These are phyloP conservation scores for Cladophialophora bantiana DNA, from an alignment of 2,329 filamentous ascomycete genomes.

Conservation along the genomic window DNA sequence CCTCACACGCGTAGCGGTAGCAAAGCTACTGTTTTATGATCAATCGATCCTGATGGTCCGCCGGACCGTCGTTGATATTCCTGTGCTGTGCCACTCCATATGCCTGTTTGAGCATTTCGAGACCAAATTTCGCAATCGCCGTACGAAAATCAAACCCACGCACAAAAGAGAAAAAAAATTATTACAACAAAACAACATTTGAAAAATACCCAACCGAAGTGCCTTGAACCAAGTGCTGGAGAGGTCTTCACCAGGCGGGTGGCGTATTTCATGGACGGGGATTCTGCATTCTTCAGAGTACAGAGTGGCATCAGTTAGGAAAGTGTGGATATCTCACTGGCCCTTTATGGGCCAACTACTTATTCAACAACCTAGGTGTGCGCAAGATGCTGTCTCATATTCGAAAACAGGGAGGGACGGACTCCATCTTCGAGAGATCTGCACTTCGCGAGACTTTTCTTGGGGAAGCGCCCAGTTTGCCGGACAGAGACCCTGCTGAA, in stretches of 20 bases:
- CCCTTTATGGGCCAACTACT: background rate
- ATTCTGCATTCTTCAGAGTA: background rate
- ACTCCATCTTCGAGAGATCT: background rate
- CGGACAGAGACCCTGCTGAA: background rate
- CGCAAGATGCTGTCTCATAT: background rate
- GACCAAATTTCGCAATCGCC: background rate
- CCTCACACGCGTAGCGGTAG: background rate
- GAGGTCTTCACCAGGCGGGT: constrained; percentile 33
- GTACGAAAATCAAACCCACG: background rate
- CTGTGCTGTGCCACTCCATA: background rate
- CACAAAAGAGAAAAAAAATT: constrained; percentile 6
- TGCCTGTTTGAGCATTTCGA: background rate
- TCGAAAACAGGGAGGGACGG: background rate
- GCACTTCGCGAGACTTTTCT: background rate
- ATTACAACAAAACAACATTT: constrained; percentile 5
- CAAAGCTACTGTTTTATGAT: background rate
- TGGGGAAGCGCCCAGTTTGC: no score
- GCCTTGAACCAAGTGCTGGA: constrained; percentile 42
- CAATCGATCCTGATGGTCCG: background rate
- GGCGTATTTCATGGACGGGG: constrained; percentile 9
- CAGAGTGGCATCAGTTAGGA: background rate
- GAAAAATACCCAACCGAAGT: constrained; percentile 29
- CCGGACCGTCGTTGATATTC: background rate
- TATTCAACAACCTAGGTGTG: background rate
- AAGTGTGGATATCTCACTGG: background rate